Conservation (phyloP, 805 yeast species). For the Nakazawaea populi region DNA sequence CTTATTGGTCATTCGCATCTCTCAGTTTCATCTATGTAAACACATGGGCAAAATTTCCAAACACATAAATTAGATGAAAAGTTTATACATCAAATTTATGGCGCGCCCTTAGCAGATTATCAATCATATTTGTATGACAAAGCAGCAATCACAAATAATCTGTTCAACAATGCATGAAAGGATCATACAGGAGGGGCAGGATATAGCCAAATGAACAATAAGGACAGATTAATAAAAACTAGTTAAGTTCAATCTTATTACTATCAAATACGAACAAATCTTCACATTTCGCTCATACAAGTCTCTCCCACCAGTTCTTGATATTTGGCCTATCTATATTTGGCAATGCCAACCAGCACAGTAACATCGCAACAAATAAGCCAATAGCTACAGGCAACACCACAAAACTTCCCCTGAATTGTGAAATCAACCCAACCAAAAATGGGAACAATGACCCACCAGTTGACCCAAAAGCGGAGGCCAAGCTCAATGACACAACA, state of each 20-base stretch:
- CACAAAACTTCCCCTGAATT: slow-evolving; percentile 38
- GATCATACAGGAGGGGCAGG: no score
- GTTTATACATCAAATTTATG: no score
- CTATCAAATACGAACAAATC: neutral
- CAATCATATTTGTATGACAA: no score
- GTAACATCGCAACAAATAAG: slow-evolving; percentile 28
- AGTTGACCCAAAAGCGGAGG: slow-evolving; percentile 49
- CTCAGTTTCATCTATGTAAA: no score
- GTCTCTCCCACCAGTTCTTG: slow-evolving; percentile 19
- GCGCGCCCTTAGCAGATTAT: no score
- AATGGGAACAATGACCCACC: slow-evolving; percentile 55
- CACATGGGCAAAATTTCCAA: no score
- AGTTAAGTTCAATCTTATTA: neutral
- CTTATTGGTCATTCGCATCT: no score
- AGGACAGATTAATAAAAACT: no score
- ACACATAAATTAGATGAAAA: no score
- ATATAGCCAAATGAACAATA: no score
- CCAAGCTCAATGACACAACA: slow-evolving; percentile 41
- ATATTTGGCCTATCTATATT: slow-evolving; percentile 30
- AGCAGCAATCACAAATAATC: no score
- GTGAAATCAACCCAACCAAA: slow-evolving; percentile 43
- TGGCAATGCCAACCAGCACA: slow-evolving; percentile 38
- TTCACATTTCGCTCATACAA: slow-evolving; percentile 6
- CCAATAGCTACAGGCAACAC: slow-evolving; percentile 42
- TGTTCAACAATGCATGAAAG: no score